A percentile compares a stretch with the other conserved stretches of the same genome.
These are phyloP conservation scores for Saturnispora gosingensis DNA, from an alignment of 805 yeast species.

Conservation along the genomic window DNA sequence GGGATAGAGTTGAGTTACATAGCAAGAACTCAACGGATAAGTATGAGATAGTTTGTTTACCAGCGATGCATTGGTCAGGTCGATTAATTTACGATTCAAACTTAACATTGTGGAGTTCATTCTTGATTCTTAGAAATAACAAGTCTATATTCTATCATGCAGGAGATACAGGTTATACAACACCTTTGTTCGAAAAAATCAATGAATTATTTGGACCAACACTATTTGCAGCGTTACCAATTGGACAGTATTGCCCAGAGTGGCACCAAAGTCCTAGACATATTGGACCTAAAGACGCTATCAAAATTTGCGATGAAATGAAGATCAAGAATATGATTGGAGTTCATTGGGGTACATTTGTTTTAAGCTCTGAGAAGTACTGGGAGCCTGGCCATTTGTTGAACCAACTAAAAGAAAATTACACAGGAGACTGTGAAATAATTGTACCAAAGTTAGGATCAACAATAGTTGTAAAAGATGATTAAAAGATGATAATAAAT, in stretches of 20 bases:
- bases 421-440: conserved; percentile 31
- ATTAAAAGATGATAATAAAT: conserved; percentile 1
- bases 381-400: conserved; percentile 69
- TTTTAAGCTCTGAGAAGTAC: conserved; percentile 79
- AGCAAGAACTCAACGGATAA: conserved; percentile 30
- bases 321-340: conserved; percentile 62
- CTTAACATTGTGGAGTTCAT: conserved; percentile 82
- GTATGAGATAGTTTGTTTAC: conserved; percentile 79
- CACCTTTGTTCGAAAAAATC: conserved; percentile 61
- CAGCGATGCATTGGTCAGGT: conserved; percentile 98
- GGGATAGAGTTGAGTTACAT: conserved; percentile 48
- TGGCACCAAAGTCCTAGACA: conserved; percentile 94
- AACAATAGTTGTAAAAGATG: conserved; percentile 45
- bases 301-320: conserved; percentile 56
- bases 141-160: conserved; percentile 78
- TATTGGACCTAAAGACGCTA: conserved; percentile 69
- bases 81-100: conserved; percentile 74
- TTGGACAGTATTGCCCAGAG: conserved; percentile 91
- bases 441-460: conserved; percentile 70
- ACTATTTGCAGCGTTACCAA: conserved; percentile 68
- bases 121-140: conserved; percentile 55
- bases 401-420: conserved; percentile 38
- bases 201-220: conserved; percentile 56
- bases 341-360: conserved; percentile 95
- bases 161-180: conserved; percentile 90